phyloP scores from a whole-genome alignment of 169 alveolate species.

The Eimeria tenella region DNA sequence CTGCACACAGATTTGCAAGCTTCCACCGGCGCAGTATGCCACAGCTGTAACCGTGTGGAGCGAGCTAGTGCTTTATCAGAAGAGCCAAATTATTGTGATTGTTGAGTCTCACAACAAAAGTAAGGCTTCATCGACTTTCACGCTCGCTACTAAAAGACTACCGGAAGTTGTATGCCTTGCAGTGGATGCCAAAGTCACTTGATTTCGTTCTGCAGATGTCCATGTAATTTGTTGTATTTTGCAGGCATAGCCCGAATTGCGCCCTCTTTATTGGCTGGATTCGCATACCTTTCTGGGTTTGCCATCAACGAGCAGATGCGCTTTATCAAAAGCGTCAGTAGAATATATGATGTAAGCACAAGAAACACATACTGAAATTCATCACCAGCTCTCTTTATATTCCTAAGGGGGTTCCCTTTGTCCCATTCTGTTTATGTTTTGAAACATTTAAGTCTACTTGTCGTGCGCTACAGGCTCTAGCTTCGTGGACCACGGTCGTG shows the following conservation, averaged over 20 bases:
- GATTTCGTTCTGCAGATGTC: background rate
- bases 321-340: background rate
- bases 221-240: background rate
- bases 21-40: constrained; percentile 58
- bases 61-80: constrained; percentile 57
- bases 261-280: constrained; percentile 34
- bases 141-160: background rate
- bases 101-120: background rate
- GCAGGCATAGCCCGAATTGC: constrained; percentile 28
- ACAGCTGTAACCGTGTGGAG: constrained; percentile 63
- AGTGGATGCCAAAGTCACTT: background rate
- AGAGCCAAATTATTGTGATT: constrained; percentile 46
- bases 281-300: constrained; percentile 16
- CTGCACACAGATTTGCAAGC: constrained; percentile 50
- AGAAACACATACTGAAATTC: background rate
- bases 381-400: background rate
- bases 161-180: no score
- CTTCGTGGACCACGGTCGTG: constrained; percentile 30
- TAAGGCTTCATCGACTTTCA: background rate
- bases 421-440: no score
- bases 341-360: constrained; percentile 44
- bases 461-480: constrained; percentile 18
- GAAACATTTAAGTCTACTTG: background rate
- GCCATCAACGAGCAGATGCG: constrained; percentile 22
- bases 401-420: background rate